These are phyloP conservation scores for Fusarium piperis DNA, from an alignment of 2,329 filamentous ascomycete genomes.

Conservation along the genomic window DNA sequence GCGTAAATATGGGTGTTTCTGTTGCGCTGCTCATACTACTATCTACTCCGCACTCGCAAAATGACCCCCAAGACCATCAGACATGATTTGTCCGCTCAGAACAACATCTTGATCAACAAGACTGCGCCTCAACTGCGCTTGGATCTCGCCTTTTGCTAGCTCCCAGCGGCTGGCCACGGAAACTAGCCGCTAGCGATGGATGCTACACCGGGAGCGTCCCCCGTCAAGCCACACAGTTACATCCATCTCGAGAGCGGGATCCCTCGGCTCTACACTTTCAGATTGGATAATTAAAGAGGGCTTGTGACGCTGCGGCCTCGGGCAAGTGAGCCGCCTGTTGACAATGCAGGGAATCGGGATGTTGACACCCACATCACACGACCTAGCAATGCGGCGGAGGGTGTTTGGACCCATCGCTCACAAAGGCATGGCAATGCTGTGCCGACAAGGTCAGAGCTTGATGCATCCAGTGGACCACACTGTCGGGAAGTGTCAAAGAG, in stretches of 20 bases:
- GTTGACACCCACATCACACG: not conserved
- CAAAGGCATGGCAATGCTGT: not conserved
- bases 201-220: not conserved
- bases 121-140: not conserved
- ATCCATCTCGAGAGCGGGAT: not conserved
- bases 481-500: not conserved
- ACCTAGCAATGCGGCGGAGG: not conserved
- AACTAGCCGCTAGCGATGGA: not conserved
- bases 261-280: not conserved
- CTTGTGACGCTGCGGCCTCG: not conserved
- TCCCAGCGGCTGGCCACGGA: not conserved
- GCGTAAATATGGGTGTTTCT: not conserved
- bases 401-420: not conserved
- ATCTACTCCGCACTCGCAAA: not conserved
- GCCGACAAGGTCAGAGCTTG: not conserved
- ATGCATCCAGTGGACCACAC: not conserved
- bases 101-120: not conserved
- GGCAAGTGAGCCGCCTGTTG: not conserved
- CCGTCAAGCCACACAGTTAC: not conserved
- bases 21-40: not conserved
- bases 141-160: not conserved
- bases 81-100: not conserved
- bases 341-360: not conserved
- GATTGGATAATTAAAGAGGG: not conserved
- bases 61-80: not conserved